A percentile compares a stretch with the other conserved stretches of the same genome.
phyloP scores from a whole-genome alignment of 352 stramenopile species.

The Globisporangium paroecandrum region DNA sequence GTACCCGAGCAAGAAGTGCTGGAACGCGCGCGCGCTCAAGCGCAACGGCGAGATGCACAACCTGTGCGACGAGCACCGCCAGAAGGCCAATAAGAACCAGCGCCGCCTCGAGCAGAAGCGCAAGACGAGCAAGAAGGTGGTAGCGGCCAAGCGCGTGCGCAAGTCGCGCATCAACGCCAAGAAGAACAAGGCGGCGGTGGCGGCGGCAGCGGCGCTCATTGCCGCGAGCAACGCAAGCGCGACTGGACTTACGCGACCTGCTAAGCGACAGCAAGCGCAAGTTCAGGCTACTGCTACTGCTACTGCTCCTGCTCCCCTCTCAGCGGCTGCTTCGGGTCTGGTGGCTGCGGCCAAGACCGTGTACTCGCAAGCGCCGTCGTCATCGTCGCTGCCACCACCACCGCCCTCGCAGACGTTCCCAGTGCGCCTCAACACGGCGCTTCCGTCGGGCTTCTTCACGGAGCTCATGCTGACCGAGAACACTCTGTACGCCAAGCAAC shows the following conservation, averaged over 20 bases:
- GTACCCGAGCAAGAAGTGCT: conserved; percentile 54
- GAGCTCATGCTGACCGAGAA: conserved; percentile 16
- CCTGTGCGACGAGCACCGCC: conserved; percentile 50
- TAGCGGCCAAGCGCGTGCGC: conserved; percentile 9
- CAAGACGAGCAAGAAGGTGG: conserved; percentile 21
- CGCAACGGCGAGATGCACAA: conserved; percentile 43
- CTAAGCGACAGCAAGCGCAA: not conserved
- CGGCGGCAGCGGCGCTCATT: too few relatives aligned
- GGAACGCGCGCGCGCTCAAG: conserved; percentile 40
- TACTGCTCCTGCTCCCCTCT: not conserved
- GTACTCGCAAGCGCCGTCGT: not conserved
- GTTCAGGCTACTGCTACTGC: too few relatives aligned
- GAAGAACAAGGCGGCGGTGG: not conserved
- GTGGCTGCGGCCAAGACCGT: not conserved
- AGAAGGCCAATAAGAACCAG: conserved; percentile 53
- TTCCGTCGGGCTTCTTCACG: conserved; percentile 18
- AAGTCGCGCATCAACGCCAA: conserved; percentile 9
- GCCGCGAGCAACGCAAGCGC: not conserved
- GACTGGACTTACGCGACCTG: not conserved
- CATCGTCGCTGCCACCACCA: too few relatives aligned
- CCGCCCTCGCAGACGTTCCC: not conserved
- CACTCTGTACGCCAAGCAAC: conserved; percentile 6
- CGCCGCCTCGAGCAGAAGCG: conserved; percentile 37
- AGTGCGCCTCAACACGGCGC: not conserved
- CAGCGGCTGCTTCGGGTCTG: not conserved